Percentiles rank a stretch among this genome's conserved stretches.
phyloP scores from a whole-genome alignment of 768 basidiomycete species.

The Hygrophorus pudorinus region DNA sequence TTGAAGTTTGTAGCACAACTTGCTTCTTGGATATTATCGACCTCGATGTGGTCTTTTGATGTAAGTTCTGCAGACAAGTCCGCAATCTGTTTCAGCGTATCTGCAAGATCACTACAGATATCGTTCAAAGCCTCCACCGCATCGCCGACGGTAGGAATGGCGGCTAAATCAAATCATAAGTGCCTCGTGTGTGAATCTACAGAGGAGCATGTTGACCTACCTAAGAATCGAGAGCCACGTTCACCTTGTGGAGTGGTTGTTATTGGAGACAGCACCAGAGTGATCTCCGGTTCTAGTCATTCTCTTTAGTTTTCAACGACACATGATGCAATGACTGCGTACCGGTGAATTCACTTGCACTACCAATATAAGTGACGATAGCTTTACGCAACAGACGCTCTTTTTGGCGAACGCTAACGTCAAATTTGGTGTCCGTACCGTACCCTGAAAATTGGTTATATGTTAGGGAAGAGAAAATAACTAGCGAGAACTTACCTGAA shows the following conservation, averaged over 20 bases:
- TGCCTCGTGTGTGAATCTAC: background rate
- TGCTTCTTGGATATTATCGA: conserved; percentile 67
- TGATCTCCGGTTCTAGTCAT: conserved; percentile 57
- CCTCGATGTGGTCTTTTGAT: conserved; percentile 57
- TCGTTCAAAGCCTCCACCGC: conserved; percentile 56
- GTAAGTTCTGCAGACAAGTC: conserved; percentile 63
- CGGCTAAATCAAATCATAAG: conserved; percentile 32
- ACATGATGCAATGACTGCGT: conserved; percentile 7
- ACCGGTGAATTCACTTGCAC: conserved; percentile 67
- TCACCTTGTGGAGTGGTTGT: conserved; percentile 51
- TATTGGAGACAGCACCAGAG: conserved; percentile 59
- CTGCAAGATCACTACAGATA: conserved; percentile 50
- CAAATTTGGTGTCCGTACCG: conserved; percentile 47
- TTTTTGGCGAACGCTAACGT: conserved; percentile 41
- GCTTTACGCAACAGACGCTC: conserved; percentile 52
- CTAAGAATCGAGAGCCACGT: conserved; percentile 43
- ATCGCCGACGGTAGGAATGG: conserved; percentile 69
- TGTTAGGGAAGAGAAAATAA: background rate
- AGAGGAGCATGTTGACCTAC: conserved; percentile 23
- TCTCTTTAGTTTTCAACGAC: background rate
- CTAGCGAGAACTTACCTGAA: conserved; percentile 33
- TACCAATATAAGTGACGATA: conserved; percentile 57
- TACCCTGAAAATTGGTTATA: conserved; percentile 27
- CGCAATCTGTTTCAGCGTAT: conserved; percentile 53
- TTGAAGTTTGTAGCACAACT: conserved; percentile 8